Evolutionary conservation across 768 basidiomycete genomes (phyloP), one percentile per base, ranked within the genome.

Genomic region (Antrodiella citrinella): DNA sequence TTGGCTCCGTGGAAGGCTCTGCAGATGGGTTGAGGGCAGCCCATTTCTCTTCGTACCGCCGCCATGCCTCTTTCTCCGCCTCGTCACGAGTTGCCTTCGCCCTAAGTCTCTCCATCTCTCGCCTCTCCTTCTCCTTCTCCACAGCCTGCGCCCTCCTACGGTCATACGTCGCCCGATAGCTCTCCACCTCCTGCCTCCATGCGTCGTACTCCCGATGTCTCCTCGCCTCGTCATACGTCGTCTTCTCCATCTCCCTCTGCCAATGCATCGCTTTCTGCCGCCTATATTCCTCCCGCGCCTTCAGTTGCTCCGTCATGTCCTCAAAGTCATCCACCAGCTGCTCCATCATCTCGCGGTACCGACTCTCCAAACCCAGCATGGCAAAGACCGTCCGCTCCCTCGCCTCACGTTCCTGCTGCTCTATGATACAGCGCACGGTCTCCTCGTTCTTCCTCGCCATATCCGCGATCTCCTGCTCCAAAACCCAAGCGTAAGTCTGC

Each of bases 11-110:
- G 7, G 42, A 40, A 19, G 64, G 55, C 43, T 74, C 75, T 12
- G 73, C 62, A 12, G 42, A 40, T 5, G 65, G 59, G 23, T 64
- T 57, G 52, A 87, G 61, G 51, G 65, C 65, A n/a, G 66, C 58
- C 88, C 87, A 91, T 50, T 76, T 72, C 26, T 67, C 64, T 64
- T 91, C 85, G 66, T 91, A 86, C 45, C 57, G 63, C 44, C 65
- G 57, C 85, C 85, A 88, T 4, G 79, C 79, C 30, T 81, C 73
- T 4, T 70, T 52, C 15, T 76, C 69, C 26, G 67, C 67, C 57
- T 73, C 74, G 23, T 75, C 76, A 22, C 68, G 57, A 46, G 63
- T 70, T 13, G 59, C 65, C 26, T 76, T 71, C 58, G 63, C 66
- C 51, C 66, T 67, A 5, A 9, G n/a, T 43, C 21, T 7, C 7